phyloP scores from a whole-genome alignment of 441 rosid species.

The Viola pubescens region DNA sequence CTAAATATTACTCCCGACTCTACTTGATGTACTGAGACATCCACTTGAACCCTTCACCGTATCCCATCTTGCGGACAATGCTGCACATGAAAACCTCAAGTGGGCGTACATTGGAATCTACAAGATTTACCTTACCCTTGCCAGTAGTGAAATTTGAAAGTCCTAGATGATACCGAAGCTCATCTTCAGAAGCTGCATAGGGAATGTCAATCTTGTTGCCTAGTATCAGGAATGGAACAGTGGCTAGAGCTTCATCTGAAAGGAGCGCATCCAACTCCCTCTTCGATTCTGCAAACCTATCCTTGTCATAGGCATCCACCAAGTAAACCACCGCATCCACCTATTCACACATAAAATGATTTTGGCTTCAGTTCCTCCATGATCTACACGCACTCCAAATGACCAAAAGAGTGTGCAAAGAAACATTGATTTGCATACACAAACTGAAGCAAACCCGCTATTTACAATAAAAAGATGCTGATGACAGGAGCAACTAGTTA shows the following conservation, averaged over 20 bases:
- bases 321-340: constrained; percentile 90
- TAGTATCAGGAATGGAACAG: constrained; percentile 75
- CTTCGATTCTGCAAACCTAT: constrained; percentile 83
- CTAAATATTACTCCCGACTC: constrained; percentile 10
- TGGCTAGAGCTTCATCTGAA: constrained; percentile 70
- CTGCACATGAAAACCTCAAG: constrained; percentile 94
- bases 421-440: background rate
- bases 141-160: constrained; percentile 87
- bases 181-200: constrained; percentile 86
- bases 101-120: constrained; percentile 70
- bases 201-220: constrained; percentile 93
- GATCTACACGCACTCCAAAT: background rate
- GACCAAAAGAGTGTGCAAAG: background rate
- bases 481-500: too few relatives aligned
- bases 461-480: too few relatives aligned
- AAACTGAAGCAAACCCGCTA: too few relatives aligned
- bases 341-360: constrained; percentile 25
- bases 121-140: constrained; percentile 73
- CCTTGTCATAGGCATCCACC: constrained; percentile 91
- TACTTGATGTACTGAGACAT: constrained; percentile 86
- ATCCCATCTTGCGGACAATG: constrained; percentile 92
- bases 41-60: constrained; percentile 94
- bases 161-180: constrained; percentile 74
- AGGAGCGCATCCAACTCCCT: constrained; percentile 87
- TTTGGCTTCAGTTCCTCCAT: background rate